Evolutionary conservation across 2,329 filamentous ascomycete genomes (phyloP).

Genomic region (Exophiala sp.): DNA sequence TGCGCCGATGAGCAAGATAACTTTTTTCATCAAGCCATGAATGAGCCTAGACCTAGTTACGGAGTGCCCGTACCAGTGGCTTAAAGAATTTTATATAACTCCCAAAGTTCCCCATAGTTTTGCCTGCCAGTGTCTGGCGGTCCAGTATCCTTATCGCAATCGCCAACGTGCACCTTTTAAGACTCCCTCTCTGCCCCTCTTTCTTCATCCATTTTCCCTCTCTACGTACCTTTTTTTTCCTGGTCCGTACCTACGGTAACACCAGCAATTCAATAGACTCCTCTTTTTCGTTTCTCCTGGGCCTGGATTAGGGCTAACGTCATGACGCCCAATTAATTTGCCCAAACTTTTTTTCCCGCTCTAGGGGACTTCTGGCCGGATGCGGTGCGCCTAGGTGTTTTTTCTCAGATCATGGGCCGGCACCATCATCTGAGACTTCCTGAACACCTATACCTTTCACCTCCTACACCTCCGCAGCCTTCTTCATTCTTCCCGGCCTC

Average conservation of each 20-base stretch:
- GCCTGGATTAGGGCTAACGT: not conserved
- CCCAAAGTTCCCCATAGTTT: no score
- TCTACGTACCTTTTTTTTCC: no score
- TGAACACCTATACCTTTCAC: constrained; percentile 28
- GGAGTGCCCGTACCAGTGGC: no score
- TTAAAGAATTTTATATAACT: no score
- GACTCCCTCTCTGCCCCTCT: not conserved
- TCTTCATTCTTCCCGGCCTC: constrained; percentile 16
- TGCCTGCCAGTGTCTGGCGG: not conserved
- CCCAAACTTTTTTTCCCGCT: not conserved
- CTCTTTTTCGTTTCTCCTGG: not conserved
- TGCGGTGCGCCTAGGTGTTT: no score
- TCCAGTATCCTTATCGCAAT: constrained; percentile 5
- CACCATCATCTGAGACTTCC: constrained; percentile 27
- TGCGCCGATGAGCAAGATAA: no score
- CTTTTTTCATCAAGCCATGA: no score
- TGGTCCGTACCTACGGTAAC: no score
- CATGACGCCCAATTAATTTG: constrained; percentile 1
- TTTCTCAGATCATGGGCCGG: constrained; percentile 23
- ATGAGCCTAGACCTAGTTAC: no score
- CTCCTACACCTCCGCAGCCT: constrained; percentile 19
- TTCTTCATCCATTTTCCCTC: not conserved
- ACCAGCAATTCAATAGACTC: no score
- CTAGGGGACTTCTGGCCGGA: no score
- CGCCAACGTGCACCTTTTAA: constrained; percentile 7